Conservation (phyloP, 129 eudicot species). For the Smallanthus sonchifolius region DNA sequence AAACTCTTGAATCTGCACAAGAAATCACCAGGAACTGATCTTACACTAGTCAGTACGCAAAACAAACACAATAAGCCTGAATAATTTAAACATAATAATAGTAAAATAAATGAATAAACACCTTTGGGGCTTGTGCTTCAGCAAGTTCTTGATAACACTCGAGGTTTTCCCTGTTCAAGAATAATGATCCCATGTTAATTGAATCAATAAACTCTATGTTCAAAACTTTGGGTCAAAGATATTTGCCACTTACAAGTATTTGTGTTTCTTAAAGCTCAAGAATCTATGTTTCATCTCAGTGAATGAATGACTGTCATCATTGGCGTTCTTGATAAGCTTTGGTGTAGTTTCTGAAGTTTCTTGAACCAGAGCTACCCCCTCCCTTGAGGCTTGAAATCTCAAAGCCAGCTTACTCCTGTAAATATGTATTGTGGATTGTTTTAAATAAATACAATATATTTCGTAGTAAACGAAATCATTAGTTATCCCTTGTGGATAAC, state of each 20-base stretch:
- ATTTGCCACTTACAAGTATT: slow-evolving; percentile 57
- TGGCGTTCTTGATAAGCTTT: slow-evolving; percentile 26
- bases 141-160: slow-evolving; percentile 71
- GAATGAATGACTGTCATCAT: slow-evolving; percentile 38
- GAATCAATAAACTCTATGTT: neutral
- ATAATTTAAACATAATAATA: neutral
- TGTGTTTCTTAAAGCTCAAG: slow-evolving; percentile 70
- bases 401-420: slow-evolving; percentile 47
- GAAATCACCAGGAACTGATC: slow-evolving; percentile 92
- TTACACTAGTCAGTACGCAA: slow-evolving; percentile 34
- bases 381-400: slow-evolving; percentile 52
- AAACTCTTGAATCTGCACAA: slow-evolving; percentile 97
- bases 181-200: neutral
- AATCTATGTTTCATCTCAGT: slow-evolving; percentile 63
- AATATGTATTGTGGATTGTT: slow-evolving; percentile 15
- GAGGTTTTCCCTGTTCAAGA: slow-evolving; percentile 58
- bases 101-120: slow-evolving; percentile 23
- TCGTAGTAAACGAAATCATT: slow-evolving; percentile 8
- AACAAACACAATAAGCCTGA: neutral
- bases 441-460: slow-evolving; percentile 9
- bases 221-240: neutral
- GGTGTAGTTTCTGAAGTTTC: slow-evolving; percentile 32
- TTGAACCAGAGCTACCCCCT: slow-evolving; percentile 41
- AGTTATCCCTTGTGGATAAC: slow-evolving; percentile 21
- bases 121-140: slow-evolving; percentile 79